Conservation (phyloP, 2,329 filamentous ascomycete genomes). For the Acrocalymma vagum region DNA sequence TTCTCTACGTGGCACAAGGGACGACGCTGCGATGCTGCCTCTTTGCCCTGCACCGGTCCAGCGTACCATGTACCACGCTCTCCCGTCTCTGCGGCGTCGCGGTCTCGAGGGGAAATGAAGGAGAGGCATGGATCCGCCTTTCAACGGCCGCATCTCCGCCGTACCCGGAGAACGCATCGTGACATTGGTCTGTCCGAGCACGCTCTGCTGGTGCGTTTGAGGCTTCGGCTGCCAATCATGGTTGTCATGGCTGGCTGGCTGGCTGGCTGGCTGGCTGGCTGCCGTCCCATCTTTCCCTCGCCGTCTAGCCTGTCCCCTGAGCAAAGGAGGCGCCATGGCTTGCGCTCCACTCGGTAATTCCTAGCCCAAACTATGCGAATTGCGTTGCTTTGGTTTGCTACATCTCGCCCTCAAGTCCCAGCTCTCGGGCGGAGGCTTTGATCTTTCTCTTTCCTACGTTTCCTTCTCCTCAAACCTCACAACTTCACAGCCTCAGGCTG, state of each 20-base stretch:
- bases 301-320: slow-evolving; percentile 24
- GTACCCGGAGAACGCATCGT: slow-evolving; percentile 34
- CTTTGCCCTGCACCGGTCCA: too few relatives aligned
- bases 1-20: too few relatives aligned
- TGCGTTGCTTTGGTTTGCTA: too few relatives aligned
- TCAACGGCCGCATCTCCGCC: slow-evolving; percentile 26
- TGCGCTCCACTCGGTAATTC: slow-evolving; percentile 28
- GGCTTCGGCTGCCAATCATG: slow-evolving; percentile 27
- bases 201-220: slow-evolving; percentile 38
- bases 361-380: slow-evolving; percentile 18
- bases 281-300: slow-evolving; percentile 7
- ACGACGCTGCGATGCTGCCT: too few relatives aligned
- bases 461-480: slow-evolving; percentile 21
- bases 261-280: too few relatives aligned
- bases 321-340: slow-evolving; percentile 33
- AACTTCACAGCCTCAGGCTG: slow-evolving; percentile 29
- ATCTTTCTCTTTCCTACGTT: slow-evolving; percentile 11
- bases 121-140: slow-evolving; percentile 25
- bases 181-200: slow-evolving; percentile 29
- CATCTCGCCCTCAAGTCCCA: slow-evolving; percentile 21
- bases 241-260: too few relatives aligned
- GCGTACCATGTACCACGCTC: too few relatives aligned
- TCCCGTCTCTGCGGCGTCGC: slow-evolving; percentile 9
- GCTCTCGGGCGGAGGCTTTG: slow-evolving; percentile 10
- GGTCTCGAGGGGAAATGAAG: slow-evolving; percentile 38